A percentile compares a stretch with the other conserved stretches of the same genome.
Conservation (phyloP, 2,329 filamentous ascomycete genomes). For the Ophiosphaerella herpotricha region DNA sequence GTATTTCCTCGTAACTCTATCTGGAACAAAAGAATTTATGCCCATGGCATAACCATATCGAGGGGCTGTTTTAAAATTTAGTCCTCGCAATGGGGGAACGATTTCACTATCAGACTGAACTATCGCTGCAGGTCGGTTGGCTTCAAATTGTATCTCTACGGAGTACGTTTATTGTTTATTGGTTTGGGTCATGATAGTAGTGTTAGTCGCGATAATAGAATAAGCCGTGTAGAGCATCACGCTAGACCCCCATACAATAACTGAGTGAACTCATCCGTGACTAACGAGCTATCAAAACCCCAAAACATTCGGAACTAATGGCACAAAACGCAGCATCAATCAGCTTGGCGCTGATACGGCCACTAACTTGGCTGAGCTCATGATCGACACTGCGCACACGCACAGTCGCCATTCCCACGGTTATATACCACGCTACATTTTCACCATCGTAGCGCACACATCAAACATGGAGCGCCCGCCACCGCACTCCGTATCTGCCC, state of each 20-base stretch:
- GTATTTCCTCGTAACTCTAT: background rate
- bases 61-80: conserved; percentile 15
- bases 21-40: conserved; percentile 22
- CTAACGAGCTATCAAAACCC: too few species aligned
- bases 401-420: background rate
- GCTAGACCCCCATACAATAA: too few species aligned
- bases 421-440: background rate
- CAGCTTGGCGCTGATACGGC: too few species aligned
- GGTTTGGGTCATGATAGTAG: background rate
- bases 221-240: too few species aligned
- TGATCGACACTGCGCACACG: too few species aligned
- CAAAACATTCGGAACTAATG: too few species aligned
- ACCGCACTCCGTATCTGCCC: conserved; percentile 20
- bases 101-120: conserved; percentile 9
- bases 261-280: too few species aligned
- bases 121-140: conserved; percentile 25
- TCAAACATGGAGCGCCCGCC: conserved; percentile 13
- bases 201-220: background rate
- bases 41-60: conserved; percentile 31
- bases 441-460: background rate
- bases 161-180: conserved; percentile 8
- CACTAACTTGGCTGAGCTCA: too few species aligned
- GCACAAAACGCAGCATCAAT: too few species aligned
- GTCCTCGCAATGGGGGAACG: background rate
- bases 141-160: conserved; percentile 31